Conservation (phyloP, 116 monocot species). For the Trichopus zeylanicus region DNA sequence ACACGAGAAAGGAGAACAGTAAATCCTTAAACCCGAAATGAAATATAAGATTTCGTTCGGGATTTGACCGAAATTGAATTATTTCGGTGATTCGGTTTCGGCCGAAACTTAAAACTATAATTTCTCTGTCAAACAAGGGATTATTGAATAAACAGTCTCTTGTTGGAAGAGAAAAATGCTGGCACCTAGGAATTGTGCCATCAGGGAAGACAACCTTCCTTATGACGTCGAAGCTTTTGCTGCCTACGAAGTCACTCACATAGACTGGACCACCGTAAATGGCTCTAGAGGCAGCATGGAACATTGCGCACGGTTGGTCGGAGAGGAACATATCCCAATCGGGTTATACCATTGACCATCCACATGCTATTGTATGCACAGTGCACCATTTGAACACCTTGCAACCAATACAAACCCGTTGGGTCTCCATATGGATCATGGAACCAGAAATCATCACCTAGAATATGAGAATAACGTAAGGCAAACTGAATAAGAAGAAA, state of each 20-base stretch:
- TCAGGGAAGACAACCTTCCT: slow-evolving; percentile 43
- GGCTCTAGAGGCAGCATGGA: slow-evolving; percentile 37
- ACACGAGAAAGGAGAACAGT: no score
- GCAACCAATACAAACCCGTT: slow-evolving; percentile 45
- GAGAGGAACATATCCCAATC: slow-evolving; percentile 62
- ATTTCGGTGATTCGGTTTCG: no score
- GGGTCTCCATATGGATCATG: slow-evolving; percentile 49
- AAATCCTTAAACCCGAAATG: no score
- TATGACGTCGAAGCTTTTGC: slow-evolving; percentile 34
- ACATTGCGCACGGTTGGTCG: slow-evolving; percentile 29
- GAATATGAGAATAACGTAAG: no score
- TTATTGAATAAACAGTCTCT: slow-evolving; percentile 46
- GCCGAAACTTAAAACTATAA: no score
- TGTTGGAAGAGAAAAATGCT: slow-evolving; percentile 36
- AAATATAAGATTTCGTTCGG: no score
- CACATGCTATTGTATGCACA: slow-evolving; percentile 47
- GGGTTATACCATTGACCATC: slow-evolving; percentile 49
- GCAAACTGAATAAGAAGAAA: no score
- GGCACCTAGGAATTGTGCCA: slow-evolving; percentile 44
- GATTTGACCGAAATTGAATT: no score
- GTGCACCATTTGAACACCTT: slow-evolving; percentile 45
- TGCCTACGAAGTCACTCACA: slow-evolving; percentile 36
- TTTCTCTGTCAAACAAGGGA: slow-evolving; percentile 38
- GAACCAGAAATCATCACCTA: slow-evolving; percentile 62
- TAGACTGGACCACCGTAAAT: slow-evolving; percentile 49